Evolutionary conservation across 1,139 yeast species (phyloP).

Genomic region (Blastobotrys malaysiensis): DNA sequence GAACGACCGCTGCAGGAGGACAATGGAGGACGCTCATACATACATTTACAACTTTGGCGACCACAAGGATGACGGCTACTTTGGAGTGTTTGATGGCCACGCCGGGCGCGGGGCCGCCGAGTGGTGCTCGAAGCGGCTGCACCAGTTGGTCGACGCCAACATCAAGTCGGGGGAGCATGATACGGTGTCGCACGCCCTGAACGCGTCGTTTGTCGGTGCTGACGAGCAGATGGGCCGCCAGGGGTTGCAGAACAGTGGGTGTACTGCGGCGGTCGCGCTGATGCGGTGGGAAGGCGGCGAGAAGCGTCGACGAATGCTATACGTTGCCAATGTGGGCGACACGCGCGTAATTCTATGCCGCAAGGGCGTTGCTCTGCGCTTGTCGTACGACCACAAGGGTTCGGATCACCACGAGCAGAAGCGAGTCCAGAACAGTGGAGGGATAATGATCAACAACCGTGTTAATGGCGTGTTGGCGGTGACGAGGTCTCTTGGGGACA

Average conservation of each 20-base stretch:
- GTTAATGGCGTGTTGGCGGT: slow-evolving; percentile 96
- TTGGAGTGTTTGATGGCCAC: slow-evolving; percentile 96
- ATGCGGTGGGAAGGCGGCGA: slow-evolving; percentile 71
- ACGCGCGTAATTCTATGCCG: slow-evolving; percentile 77
- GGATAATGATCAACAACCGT: slow-evolving; percentile 80
- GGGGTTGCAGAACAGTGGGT: slow-evolving; percentile 66
- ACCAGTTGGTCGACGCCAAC: slow-evolving; percentile 54
- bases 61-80: slow-evolving; percentile 86
- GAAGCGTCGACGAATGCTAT: slow-evolving; percentile 50
- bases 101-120: slow-evolving; percentile 93
- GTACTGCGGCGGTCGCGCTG: slow-evolving; percentile 95
- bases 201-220: slow-evolving; percentile 56
- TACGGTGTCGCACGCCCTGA: slow-evolving; percentile 32
- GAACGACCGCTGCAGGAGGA: slow-evolving; percentile 70
- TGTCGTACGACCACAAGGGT: slow-evolving; percentile 94
- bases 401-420: slow-evolving; percentile 71
- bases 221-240: slow-evolving; percentile 59
- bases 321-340: slow-evolving; percentile 96
- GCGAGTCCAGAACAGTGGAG: slow-evolving; percentile 75
- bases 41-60: slow-evolving; percentile 91
- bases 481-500: slow-evolving; percentile 91
- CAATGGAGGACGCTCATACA: slow-evolving; percentile 97
- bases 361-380: slow-evolving; percentile 63
- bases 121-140: slow-evolving; percentile 91
- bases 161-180: slow-evolving; percentile 33